phyloP scores from a whole-genome alignment of 2,329 filamentous ascomycete species.

The Colletotrichum caudatum region DNA sequence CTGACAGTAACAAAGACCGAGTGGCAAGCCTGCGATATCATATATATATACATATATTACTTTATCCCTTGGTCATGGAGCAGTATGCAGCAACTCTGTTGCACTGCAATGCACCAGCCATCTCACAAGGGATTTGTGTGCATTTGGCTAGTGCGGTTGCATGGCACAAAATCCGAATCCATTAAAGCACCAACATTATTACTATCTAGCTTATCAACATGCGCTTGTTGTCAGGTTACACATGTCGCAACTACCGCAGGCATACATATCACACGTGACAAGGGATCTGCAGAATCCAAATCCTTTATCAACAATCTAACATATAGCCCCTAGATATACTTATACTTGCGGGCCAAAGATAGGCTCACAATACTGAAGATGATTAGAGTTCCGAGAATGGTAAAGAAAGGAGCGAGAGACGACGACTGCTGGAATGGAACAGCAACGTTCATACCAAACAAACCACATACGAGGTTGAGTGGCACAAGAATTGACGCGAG shows the following conservation, averaged over 20 bases:
- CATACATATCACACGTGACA: not conserved
- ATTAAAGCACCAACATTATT: not conserved
- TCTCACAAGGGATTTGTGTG: not conserved
- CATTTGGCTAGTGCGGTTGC: not conserved
- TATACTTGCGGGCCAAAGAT: conserved; percentile 57
- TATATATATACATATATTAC: too few relatives aligned
- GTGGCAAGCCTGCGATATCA: not conserved
- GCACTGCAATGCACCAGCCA: too few relatives aligned
- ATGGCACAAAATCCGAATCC: too few relatives aligned
- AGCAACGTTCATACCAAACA: conserved; percentile 88
- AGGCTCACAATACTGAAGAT: conserved; percentile 63
- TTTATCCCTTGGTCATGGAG: not conserved
- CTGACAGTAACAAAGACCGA: not conserved
- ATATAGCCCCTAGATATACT: conserved; percentile 57
- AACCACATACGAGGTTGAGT: conserved; percentile 88
- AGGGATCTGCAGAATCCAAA: not conserved
- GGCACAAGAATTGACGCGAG: conserved; percentile 96
- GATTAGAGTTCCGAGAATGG: conserved; percentile 65
- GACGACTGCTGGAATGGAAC: conserved; percentile 72
- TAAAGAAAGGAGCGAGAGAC: conserved; percentile 67
- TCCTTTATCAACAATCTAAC: too few relatives aligned
- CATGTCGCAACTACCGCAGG: too few relatives aligned
- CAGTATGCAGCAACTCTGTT: not conserved
- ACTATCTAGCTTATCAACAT: not conserved
- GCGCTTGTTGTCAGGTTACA: not conserved